Base-by-base conservation (phyloP, 768 basidiomycete genomes). In the Ramaria sp. region DNA sequence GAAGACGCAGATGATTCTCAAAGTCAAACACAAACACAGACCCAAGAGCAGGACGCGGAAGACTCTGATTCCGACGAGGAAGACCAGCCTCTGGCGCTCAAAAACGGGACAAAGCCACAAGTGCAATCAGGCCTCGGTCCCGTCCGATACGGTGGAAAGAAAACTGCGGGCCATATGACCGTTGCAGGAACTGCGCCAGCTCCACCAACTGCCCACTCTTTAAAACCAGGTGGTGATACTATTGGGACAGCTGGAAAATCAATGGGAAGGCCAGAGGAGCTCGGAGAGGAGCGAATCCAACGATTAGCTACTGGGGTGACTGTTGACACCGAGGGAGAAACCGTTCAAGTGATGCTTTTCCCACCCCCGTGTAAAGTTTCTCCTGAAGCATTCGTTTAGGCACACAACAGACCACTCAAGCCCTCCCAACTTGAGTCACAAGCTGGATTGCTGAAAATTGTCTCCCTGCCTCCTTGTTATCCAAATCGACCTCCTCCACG, bases 251-350 rank as follows among this genome's bases (percentile, higher is more conserved):
- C 74, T 49, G 71, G 73, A 22, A 77, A 75, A 20, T 55, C 75
- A 5, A 76, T 74, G 59, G 71, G 86, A 57, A 88, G 87, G 36
- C 53, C 53, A 12, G 53, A 55, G 15, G 53, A 79, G 64, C 78
- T 90, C 76, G 84, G 88, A 48, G 86, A 86, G 61, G 74, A 76
- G 28, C 86, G 90, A 64, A 67, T 91, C 16, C 80, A 78, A 45
- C 78, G 88, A 38, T 73, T 94, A 51, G 84, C 83, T 15, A 87
- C 85, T 15, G 89, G 88, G 27, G 82, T 88, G 5, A 83, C 88
- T 2, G 76, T 90, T 3, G 88, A 92, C 64, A 74, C 82, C 7
- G 74, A 72, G 24, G 72, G 69, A 13, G 57, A 59, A 22, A 61
- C 57, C 12, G 53, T 47, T 44, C 42, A 55, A 32, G 53, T 68